phyloP scores from a whole-genome alignment of 1,284 basidiomycete species.

The Sanghuangporus baumii region DNA sequence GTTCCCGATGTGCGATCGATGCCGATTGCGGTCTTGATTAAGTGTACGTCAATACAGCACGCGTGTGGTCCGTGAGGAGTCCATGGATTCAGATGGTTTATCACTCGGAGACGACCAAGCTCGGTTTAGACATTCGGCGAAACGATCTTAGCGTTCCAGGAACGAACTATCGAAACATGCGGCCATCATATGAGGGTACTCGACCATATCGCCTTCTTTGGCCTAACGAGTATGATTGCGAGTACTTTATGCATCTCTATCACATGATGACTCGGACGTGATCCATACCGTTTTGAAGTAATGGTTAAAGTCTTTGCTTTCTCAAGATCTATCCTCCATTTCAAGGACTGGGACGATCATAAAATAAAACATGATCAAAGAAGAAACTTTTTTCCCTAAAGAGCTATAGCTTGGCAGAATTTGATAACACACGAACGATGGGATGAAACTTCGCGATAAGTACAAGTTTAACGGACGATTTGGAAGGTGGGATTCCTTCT shows the following conservation, averaged over 20 bases:
- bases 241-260: not conserved
- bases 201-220: not conserved
- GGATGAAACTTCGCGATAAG: not conserved
- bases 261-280: not conserved
- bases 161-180: slow-evolving; percentile 14
- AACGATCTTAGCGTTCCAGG: slow-evolving; percentile 1
- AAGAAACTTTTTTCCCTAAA: not conserved
- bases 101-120: not conserved
- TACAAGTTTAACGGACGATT: not conserved
- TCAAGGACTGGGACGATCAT: not conserved
- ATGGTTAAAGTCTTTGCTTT: too few relatives aligned
- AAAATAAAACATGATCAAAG: not conserved
- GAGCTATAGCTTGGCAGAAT: not conserved
- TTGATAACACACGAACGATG: not conserved
- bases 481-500: not conserved
- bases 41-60: not conserved
- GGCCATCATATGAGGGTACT: slow-evolving; percentile 7
- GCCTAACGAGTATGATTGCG: not conserved
- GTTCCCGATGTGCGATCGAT: slow-evolving; percentile 13
- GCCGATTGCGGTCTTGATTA: not conserved
- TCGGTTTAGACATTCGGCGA: not conserved
- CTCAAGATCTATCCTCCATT: not conserved
- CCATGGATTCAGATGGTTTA: not conserved
- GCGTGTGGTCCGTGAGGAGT: not conserved
- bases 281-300: not conserved